Conservation (phyloP, 192 early-diverging fungal species). For the Rhizoclosmatium globosum region DNA sequence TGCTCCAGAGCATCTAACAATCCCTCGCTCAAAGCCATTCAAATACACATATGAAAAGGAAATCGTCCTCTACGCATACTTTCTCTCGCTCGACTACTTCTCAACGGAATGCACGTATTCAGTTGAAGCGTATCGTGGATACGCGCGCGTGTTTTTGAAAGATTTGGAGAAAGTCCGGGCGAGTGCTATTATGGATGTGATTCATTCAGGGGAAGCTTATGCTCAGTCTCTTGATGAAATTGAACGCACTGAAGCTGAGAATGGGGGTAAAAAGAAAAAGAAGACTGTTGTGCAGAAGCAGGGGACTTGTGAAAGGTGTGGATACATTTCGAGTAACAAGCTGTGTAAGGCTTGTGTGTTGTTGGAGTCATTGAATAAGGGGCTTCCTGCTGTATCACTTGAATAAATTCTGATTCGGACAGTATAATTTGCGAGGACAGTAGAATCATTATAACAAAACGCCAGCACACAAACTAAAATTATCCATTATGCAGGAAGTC, state of each 20-base stretch:
- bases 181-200: constrained; percentile 91
- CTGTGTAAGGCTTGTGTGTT: constrained; percentile 95
- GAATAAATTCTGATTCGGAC: not conserved
- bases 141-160: constrained; percentile 94
- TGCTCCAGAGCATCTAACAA: constrained; percentile 57
- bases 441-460: no score
- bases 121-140: constrained; percentile 95
- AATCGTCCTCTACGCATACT: constrained; percentile 99
- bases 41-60: constrained; percentile 99
- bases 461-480: no score
- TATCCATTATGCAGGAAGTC: no score
- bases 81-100: constrained; percentile 96
- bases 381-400: constrained; percentile 64
- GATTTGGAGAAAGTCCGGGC: constrained; percentile 92
- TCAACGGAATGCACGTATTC: constrained; percentile 99
- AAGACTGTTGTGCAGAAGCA: constrained; percentile 30
- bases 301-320: constrained; percentile 68
- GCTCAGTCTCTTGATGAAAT: constrained; percentile 27
- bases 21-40: constrained; percentile 94
- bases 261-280: not conserved
- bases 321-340: constrained; percentile 92
- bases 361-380: constrained; percentile 91
- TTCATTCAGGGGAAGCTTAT: constrained; percentile 93
- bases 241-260: not conserved
- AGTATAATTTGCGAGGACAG: no score